These are phyloP conservation scores for Fusarium sp. DNA, from an alignment of 2,329 filamentous ascomycete genomes.

Conservation along the genomic window DNA sequence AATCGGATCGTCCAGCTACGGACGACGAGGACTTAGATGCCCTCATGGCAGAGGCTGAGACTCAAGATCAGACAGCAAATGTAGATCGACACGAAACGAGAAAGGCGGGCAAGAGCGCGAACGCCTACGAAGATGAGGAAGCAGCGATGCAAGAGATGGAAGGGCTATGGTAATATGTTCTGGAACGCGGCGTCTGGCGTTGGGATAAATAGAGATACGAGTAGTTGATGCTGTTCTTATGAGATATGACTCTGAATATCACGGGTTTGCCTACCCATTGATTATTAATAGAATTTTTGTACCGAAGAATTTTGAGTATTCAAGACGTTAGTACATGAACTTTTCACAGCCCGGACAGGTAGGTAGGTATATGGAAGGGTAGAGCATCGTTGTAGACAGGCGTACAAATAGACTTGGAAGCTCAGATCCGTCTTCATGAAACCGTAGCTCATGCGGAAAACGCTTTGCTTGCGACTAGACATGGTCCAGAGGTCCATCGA, in stretches of 20 bases:
- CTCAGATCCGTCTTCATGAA: background rate
- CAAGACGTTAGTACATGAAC: background rate
- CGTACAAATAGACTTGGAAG: too few species aligned
- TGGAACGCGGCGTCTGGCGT: constrained; percentile 7
- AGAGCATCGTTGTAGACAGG: background rate
- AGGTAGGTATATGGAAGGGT: background rate
- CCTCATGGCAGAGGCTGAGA: constrained; percentile 63
- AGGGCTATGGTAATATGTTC: constrained; percentile 58
- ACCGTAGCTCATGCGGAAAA: background rate
- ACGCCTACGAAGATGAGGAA: constrained; percentile 71
- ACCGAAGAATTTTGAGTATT: background rate
- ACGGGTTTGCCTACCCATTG: background rate
- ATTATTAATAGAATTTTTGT: background rate
- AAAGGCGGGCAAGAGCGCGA: constrained; percentile 12
- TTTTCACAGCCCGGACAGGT: background rate
- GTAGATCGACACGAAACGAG: background rate
- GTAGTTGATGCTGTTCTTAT: background rate
- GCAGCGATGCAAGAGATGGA: constrained; percentile 76
- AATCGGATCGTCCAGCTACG: constrained; percentile 17
- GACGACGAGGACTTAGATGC: constrained; percentile 65
- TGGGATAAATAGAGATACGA: background rate
- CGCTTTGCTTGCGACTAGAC: background rate
- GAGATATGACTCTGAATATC: background rate
- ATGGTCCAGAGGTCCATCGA: background rate
- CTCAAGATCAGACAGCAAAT: constrained; percentile 26